These are phyloP conservation scores for Brassica incana DNA, from an alignment of 345 rosid genomes.

Conservation along the genomic window DNA sequence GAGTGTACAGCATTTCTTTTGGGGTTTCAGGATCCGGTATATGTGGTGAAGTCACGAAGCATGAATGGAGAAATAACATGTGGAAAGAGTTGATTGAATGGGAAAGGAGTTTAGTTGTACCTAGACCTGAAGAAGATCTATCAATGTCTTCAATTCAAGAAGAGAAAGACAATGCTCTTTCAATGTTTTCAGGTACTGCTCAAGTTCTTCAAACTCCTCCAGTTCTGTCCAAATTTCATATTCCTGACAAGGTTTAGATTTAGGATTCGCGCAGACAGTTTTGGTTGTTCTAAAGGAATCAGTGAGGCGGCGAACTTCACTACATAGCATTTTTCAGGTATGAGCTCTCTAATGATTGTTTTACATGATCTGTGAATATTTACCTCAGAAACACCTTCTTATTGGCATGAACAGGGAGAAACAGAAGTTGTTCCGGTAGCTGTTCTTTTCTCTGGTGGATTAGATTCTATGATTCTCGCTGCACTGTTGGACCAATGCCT, in stretches of 20 bases:
- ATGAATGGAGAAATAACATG: slow-evolving; percentile 58
- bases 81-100: slow-evolving; percentile 66
- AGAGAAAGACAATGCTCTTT: slow-evolving; percentile 9
- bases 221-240: background rate
- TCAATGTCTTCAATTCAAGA: slow-evolving; percentile 28
- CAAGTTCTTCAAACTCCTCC: background rate
- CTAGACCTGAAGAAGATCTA: slow-evolving; percentile 44
- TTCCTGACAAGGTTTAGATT: slow-evolving; percentile 37
- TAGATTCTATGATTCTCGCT: slow-evolving; percentile 95
- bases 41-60: slow-evolving; percentile 57
- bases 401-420: slow-evolving; percentile 47
- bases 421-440: slow-evolving; percentile 67
- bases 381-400: background rate
- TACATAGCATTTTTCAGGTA: slow-evolving; percentile 62
- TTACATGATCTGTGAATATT: background rate
- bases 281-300: slow-evolving; percentile 63
- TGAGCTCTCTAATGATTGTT: background rate
- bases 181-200: slow-evolving; percentile 35
- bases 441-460: slow-evolving; percentile 92
- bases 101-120: slow-evolving; percentile 65
- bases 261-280: slow-evolving; percentile 54
- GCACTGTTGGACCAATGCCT: slow-evolving; percentile 78
- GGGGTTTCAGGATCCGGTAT: slow-evolving; percentile 40
- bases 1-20: slow-evolving; percentile 64
- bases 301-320: slow-evolving; percentile 63